Evolutionary conservation across 164 flowering plant genomes (phyloP).

Genomic region (Santalum album): DNA sequence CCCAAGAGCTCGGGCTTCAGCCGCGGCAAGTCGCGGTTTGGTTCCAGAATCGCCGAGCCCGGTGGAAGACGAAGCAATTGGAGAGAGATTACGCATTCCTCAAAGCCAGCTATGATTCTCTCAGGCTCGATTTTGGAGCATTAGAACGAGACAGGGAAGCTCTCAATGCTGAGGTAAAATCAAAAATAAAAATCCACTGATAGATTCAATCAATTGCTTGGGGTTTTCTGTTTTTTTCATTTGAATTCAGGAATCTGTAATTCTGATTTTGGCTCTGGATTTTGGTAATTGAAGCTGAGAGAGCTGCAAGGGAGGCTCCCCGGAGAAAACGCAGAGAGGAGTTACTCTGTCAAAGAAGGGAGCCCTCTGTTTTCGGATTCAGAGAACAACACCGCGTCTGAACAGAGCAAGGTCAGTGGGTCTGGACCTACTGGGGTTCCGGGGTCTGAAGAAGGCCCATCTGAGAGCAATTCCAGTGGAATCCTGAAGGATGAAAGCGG

Average conservation of each 20-base stretch:
- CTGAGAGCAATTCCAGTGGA: conserved; percentile 7
- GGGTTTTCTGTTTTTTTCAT: no score
- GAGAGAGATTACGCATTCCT: conserved; percentile 23
- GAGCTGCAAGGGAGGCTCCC: conserved; percentile 20
- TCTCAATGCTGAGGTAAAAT: conserved; percentile 19
- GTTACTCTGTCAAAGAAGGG: conserved; percentile 13
- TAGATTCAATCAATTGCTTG: background rate
- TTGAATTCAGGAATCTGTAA: no score
- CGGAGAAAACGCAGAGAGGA: conserved; percentile 11
- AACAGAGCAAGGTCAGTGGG: conserved; percentile 3
- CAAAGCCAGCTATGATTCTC: conserved; percentile 21
- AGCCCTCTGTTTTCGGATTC: conserved; percentile 9
- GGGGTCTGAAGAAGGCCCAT: conserved; percentile 2
- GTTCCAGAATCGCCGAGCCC: conserved; percentile 38
- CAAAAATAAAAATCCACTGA: no score
- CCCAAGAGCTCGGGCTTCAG: conserved; percentile 27
- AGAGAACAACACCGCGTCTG: conserved; percentile 5
- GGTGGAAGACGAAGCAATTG: conserved; percentile 30
- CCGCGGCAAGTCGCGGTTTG: conserved; percentile 33
- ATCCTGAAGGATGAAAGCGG: conserved; percentile 1
- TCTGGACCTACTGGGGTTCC: background rate
- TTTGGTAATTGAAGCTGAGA: conserved; percentile 14
- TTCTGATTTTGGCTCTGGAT: no score
- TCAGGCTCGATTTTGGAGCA: conserved; percentile 12
- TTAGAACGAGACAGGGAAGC: conserved; percentile 21